phyloP scores from a whole-genome alignment of 768 basidiomycete genomes.

The Cubamyces sp. region DNA sequence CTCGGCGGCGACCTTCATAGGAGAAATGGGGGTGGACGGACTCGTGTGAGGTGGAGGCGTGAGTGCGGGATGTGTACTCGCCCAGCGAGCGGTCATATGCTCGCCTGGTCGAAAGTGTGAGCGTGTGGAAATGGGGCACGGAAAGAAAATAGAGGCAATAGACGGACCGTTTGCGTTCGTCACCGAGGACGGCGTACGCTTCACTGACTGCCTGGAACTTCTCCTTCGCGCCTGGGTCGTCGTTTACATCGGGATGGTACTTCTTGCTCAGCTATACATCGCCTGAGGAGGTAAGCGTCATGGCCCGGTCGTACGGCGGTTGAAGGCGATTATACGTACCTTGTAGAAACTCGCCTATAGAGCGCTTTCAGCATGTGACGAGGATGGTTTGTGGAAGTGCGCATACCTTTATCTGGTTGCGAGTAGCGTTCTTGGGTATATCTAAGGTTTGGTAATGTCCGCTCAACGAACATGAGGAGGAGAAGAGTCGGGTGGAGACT shows the following conservation, averaged over 20 bases:
- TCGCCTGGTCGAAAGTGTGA: conserved; percentile 28
- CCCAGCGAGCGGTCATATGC: conserved; percentile 39
- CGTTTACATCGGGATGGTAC: conserved; percentile 49
- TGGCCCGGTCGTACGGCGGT: not conserved
- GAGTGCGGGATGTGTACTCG: not conserved
- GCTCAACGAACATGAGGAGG: not conserved
- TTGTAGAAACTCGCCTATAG: conserved; percentile 42
- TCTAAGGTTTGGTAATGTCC: conserved; percentile 42
- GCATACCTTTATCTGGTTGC: conserved; percentile 41
- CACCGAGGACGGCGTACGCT: conserved; percentile 49
- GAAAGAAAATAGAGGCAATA: too few relatives aligned
- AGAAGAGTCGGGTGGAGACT: not conserved
- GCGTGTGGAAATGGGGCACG: not conserved
- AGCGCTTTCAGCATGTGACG: not conserved
- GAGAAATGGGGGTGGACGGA: conserved; percentile 26
- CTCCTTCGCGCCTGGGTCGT: conserved; percentile 41
- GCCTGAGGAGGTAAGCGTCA: conserved; percentile 14
- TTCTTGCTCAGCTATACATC: conserved; percentile 48
- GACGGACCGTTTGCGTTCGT: conserved; percentile 49
- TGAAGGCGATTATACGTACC: conserved; percentile 28
- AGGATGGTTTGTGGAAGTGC: not conserved
- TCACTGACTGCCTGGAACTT: conserved; percentile 52
- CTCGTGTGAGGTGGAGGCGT: conserved; percentile 20
- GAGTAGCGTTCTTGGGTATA: conserved; percentile 39
- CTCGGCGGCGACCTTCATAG: conserved; percentile 38